phyloP scores from a whole-genome alignment of 495 filamentous ascomycete genomes.

The Podospora didyma region DNA sequence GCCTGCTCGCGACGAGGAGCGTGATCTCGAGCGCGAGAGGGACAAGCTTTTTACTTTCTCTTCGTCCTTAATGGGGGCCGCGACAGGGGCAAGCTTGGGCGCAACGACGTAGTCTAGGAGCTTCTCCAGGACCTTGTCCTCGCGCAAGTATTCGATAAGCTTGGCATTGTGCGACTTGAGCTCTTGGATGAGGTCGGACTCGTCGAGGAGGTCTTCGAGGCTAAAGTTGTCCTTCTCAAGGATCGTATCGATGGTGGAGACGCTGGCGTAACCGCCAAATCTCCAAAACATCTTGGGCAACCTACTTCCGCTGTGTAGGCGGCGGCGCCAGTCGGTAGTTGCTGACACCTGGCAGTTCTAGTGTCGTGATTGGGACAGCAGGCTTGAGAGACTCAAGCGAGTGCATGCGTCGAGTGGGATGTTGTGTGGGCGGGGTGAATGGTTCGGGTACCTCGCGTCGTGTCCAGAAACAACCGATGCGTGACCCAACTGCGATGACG shows the following conservation, averaged over 20 bases:
- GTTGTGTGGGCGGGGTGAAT: neutral
- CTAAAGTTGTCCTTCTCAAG: conserved; percentile 93
- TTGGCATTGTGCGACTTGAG: conserved; percentile 97
- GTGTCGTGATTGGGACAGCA: neutral
- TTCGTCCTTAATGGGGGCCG: conserved; percentile 57
- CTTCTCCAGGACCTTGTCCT: conserved; percentile 78
- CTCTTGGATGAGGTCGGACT: conserved; percentile 93
- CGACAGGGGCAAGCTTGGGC: conserved; percentile 58
- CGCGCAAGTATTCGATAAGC: conserved; percentile 91
- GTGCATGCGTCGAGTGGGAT: conserved; percentile 14
- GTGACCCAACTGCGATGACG: neutral
- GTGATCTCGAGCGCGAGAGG: conserved; percentile 45
- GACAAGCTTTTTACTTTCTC: conserved; percentile 46
- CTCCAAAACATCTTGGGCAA: conserved; percentile 89
- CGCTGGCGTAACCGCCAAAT: conserved; percentile 96
- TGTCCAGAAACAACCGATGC: neutral
- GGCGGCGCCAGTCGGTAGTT: conserved; percentile 27
- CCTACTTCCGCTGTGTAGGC: conserved; percentile 31
- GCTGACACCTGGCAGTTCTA: conserved; percentile 5
- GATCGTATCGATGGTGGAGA: conserved; percentile 91
- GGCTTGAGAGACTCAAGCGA: neutral
- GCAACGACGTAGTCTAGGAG: conserved; percentile 90
- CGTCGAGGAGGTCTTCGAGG: conserved; percentile 92
- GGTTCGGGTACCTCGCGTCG: neutral
- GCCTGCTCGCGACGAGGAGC: conserved; percentile 35